Evolutionary conservation across 75 land plant genomes (phyloP), one percentile per base, ranked within the genome.

Genomic region (Azolla pinnata): DNA sequence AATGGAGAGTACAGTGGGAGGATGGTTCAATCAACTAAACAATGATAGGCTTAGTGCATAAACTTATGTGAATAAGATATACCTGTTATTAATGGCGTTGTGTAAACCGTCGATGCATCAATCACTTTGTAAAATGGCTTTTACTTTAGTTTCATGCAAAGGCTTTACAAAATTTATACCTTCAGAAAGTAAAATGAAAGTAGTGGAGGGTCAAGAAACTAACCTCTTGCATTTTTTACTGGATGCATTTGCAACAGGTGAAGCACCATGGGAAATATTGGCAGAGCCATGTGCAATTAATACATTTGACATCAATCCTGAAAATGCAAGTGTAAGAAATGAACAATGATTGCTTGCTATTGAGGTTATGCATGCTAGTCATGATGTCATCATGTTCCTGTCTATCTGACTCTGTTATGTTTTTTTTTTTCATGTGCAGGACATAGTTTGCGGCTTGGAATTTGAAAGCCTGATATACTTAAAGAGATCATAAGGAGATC

Each of bases 211-310:
- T n/a, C n/a, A n/a, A n/a, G n/a, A n/a, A n/a, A n/a, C n/a, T n/a
- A n/a, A n/a, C n/a, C n/a, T n/a, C n/a, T n/a, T n/a, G n/a, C n/a
- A n/a, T n/a, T n/a, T n/a, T n/a, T n/a, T n/a, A n/a, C n/a, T n/a
- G n/a, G n/a, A n/a, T n/a, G n/a, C n/a, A n/a, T 19, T 55, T n/a
- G 9, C 1, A 33, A 28, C 54, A 84, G 83, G 79, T 63, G 71
- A 75, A 55, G 80, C 79, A 28, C 83, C 89, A 0, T 29, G 60
- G 26, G 80, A 85, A 67, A 56, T 88, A 1, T 56, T 88, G 45
- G 86, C 80, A 27, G 96, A 92, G 59, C 73, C 81, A 2, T 88
- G 95, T 72, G 90, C 96, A 0, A 81, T 92, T 49, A 92, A 88
- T 68, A 67, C 80, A 53, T 83, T 88, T 67, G 98, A 88, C 66